A percentile compares a stretch with the other conserved stretches of the same genome.
These are phyloP conservation scores for Ceratobasidium sp. DNA, from an alignment of 1,284 basidiomycete genomes.

Conservation along the genomic window DNA sequence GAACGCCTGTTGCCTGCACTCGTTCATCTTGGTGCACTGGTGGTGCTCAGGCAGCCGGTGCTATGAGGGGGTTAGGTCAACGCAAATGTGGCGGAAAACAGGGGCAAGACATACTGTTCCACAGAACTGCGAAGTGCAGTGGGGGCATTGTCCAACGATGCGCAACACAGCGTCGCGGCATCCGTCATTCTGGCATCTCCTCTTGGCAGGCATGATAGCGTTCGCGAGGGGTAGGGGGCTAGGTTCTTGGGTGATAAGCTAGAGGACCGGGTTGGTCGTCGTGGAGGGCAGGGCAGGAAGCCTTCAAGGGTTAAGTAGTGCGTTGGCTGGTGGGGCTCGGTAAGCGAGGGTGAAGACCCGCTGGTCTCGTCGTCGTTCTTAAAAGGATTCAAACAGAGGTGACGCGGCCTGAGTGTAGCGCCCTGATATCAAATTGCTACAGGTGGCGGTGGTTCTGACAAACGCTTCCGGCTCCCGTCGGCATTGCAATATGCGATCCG, in stretches of 20 bases:
- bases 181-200: constrained; percentile 74
- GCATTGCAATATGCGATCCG: too few relatives aligned
- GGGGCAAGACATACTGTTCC: constrained; percentile 62
- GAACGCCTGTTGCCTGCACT: constrained; percentile 83
- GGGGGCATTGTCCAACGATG: constrained; percentile 81
- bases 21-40: constrained; percentile 75
- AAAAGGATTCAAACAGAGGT: too few relatives aligned
- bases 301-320: neutral
- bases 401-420: too few relatives aligned
- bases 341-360: too few relatives aligned
- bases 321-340: constrained; percentile 2
- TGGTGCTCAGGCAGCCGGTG: constrained; percentile 86
- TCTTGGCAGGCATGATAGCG: constrained; percentile 74
- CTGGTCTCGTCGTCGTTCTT: too few relatives aligned
- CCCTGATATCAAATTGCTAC: too few relatives aligned
- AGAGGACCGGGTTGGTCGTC: neutral
- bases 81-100: constrained; percentile 24
- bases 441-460: too few relatives aligned
- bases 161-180: constrained; percentile 80
- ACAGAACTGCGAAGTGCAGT: constrained; percentile 78
- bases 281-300: neutral
- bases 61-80: constrained; percentile 51
- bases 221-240: constrained; percentile 15
- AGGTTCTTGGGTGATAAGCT: constrained; percentile 5
- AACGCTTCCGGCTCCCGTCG: too few relatives aligned